These are phyloP conservation scores for Plenodomus biglobosus DNA, from an alignment of 2,329 filamentous ascomycete species.

Conservation along the genomic window DNA sequence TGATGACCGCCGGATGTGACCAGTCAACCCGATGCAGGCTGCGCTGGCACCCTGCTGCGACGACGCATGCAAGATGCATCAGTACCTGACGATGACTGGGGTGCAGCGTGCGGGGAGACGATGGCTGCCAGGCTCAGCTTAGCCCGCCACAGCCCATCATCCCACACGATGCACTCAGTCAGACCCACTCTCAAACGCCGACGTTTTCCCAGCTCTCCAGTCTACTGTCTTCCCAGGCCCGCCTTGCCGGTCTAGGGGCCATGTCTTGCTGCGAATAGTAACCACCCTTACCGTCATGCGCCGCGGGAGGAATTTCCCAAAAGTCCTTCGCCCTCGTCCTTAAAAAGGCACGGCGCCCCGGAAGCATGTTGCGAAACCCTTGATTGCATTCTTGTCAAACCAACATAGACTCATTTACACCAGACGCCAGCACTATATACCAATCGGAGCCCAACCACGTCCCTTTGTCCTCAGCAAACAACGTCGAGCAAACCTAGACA, in stretches of 20 bases:
- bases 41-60: slow-evolving; percentile 22
- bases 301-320: slow-evolving; percentile 29
- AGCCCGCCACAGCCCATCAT: slow-evolving; percentile 28
- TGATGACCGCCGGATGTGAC: not conserved
- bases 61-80: slow-evolving; percentile 24
- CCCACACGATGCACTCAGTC: slow-evolving; percentile 39
- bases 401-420: slow-evolving; percentile 20
- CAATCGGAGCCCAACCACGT: slow-evolving; percentile 12
- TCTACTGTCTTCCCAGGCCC: slow-evolving; percentile 8
- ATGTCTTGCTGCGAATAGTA: slow-evolving; percentile 7
- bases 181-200: slow-evolving; percentile 39
- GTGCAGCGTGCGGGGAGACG: slow-evolving; percentile 37
- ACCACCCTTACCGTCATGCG: slow-evolving; percentile 41
- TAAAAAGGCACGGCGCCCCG: not conserved
- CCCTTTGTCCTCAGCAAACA: slow-evolving; percentile 14
- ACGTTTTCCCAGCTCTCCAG: slow-evolving; percentile 16
- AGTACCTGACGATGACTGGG: slow-evolving; percentile 35
- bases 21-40: not conserved
- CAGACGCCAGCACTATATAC: slow-evolving; percentile 31
- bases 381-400: slow-evolving; percentile 29
- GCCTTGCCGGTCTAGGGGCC: slow-evolving; percentile 9
- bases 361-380: slow-evolving; percentile 8
- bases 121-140: slow-evolving; percentile 1
- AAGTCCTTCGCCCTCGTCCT: slow-evolving; percentile 17
- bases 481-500: no score